phyloP scores from a whole-genome alignment of 148 eudicot genomes.

The Rhododendron vialii region DNA sequence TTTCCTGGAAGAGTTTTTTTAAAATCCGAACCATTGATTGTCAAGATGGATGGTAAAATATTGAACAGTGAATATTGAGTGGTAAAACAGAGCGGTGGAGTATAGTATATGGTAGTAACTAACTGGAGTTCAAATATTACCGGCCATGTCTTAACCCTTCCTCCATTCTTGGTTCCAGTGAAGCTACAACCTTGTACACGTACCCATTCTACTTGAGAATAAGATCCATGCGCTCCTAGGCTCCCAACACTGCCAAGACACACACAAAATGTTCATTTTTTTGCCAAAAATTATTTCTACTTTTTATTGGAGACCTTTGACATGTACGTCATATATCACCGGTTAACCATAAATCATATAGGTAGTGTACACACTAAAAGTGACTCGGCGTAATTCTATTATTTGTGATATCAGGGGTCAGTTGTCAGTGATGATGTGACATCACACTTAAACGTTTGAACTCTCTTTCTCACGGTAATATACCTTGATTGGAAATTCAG shows the following conservation, averaged over 20 bases:
- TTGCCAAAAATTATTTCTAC: neutral
- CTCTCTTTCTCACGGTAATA: too few species aligned
- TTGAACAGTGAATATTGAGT: too few species aligned
- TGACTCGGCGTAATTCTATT: too few species aligned
- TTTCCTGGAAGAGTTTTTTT: too few species aligned
- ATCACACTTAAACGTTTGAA: neutral
- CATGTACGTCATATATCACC: neutral
- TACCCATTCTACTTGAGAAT: constrained; percentile 21
- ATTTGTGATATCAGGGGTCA: too few species aligned
- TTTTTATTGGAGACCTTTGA: neutral
- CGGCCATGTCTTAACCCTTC: constrained; percentile 46
- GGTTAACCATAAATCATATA: neutral
- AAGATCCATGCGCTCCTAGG: constrained; percentile 25
- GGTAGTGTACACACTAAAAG: neutral
- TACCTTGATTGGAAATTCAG: too few species aligned
- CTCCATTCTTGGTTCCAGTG: constrained; percentile 33
- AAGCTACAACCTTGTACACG: constrained; percentile 31
- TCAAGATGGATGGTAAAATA: accelerated
- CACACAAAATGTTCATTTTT: neutral
- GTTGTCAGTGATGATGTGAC: neutral
- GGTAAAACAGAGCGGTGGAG: too few species aligned
- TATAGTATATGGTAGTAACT: too few species aligned
- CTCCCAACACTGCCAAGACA: constrained; percentile 41
- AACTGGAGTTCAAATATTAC: neutral
- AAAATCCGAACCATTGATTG: too few species aligned